Conservation (phyloP, 192 early-diverging fungal genomes). For the Backusella morwellensis region DNA sequence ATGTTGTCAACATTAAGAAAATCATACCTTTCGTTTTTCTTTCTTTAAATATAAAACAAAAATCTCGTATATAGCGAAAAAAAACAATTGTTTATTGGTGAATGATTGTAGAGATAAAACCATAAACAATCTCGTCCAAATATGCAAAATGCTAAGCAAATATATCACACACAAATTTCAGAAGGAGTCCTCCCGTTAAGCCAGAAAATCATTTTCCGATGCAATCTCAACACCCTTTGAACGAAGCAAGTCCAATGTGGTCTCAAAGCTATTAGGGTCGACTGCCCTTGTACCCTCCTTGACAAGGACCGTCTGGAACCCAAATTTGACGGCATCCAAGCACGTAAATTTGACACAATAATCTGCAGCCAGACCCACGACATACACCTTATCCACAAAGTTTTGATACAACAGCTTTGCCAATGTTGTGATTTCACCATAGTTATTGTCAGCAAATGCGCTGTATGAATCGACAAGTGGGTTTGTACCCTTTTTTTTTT, state of each 20-base stretch:
- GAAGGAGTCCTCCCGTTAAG: not conserved
- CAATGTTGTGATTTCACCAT: conserved; percentile 19
- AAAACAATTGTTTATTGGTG: too few species aligned
- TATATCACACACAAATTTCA: too few species aligned
- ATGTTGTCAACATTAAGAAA: not conserved
- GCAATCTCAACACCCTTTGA: conserved; percentile 13
- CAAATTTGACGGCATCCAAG: conserved; percentile 33
- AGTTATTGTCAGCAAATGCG: conserved; percentile 29
- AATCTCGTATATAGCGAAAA: too few species aligned
- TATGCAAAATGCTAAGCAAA: too few species aligned
- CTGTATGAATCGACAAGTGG: conserved; percentile 34
- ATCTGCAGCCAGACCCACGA: conserved; percentile 25
- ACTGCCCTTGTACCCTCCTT: conserved; percentile 22
- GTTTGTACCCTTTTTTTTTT: conserved; percentile 2
- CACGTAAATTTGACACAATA: conserved; percentile 32
- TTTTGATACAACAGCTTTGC: conserved; percentile 23
- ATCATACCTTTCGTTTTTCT: not conserved
- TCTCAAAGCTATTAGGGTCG: conserved; percentile 6
- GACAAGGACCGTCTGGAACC: conserved; percentile 26
- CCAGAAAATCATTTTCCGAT: not conserved
- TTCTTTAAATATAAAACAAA: not conserved
- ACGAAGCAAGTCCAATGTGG: not conserved
- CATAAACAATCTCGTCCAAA: too few species aligned
- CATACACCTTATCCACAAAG: conserved; percentile 12
- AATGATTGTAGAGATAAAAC: too few species aligned